A percentile compares a stretch with the other conserved stretches of the same genome.
phyloP scores from a whole-genome alignment of 805 yeast genomes.

The Vanderwaltozyma tropicalis region DNA sequence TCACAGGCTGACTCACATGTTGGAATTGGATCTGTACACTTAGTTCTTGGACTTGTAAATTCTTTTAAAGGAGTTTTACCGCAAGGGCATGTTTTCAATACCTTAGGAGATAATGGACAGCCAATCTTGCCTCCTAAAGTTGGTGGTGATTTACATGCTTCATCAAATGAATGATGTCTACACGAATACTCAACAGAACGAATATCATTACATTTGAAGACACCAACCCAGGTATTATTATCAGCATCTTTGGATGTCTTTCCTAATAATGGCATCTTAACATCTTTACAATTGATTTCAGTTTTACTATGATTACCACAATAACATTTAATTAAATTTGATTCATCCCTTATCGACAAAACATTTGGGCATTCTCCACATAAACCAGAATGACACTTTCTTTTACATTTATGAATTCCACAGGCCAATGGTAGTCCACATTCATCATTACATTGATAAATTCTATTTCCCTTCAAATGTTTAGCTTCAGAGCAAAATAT shows the following conservation, averaged over 20 bases:
- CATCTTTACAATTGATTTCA: constrained; percentile 34
- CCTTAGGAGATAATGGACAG: constrained; percentile 58
- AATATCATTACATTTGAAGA: constrained; percentile 35
- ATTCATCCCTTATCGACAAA: constrained; percentile 19
- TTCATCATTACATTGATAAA: constrained; percentile 39
- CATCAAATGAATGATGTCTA: constrained; percentile 50
- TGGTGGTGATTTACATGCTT: constrained; percentile 28
- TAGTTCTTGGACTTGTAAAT: constrained; percentile 33
- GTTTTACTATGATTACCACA: constrained; percentile 51
- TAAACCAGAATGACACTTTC: constrained; percentile 65
- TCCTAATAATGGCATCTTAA: constrained; percentile 27
- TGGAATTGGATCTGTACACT: constrained; percentile 73
- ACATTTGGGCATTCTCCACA: constrained; percentile 62
- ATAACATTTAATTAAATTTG: constrained; percentile 43
- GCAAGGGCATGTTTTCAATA: constrained; percentile 64
- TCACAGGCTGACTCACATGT: constrained; percentile 60
- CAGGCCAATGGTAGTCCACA: constrained; percentile 63
- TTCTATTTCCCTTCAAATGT: constrained; percentile 37
- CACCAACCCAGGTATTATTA: constrained; percentile 39
- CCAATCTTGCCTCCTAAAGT: constrained; percentile 18
- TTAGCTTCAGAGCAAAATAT: constrained; percentile 49
- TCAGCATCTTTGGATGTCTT: constrained; percentile 25
- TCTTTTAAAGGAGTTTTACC: constrained; percentile 48
- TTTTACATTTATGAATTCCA: constrained; percentile 55
- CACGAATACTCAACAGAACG: constrained; percentile 51